Evolutionary conservation across 2,329 filamentous ascomycete genomes (phyloP), one percentile per base, ranked within the genome.

Genomic region (Fusarium miscanthi): DNA sequence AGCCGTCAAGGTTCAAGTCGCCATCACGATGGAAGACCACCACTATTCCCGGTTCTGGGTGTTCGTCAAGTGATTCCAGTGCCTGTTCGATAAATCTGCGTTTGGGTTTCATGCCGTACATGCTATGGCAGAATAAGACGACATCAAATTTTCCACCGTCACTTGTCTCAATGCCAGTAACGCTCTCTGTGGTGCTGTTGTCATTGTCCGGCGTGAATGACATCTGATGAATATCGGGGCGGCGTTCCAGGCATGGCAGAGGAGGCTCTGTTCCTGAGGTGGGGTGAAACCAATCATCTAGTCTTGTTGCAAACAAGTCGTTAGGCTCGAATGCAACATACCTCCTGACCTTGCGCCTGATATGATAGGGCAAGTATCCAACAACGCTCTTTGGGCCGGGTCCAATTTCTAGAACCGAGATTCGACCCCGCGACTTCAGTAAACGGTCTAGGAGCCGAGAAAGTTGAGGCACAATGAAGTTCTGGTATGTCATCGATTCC

Each of bases 91-190:
- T 85, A 69, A 82, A 84, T 8, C 12, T 78, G 31, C 68, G 74
- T 73, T 88, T 87, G 9, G 83, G 83, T 3, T 82, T 83, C 86
- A 91, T 87, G 67, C 87, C 87, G 70, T 91, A 90, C 85, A 91
- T 86, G 81, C 89, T 90, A 78, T 91, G 88, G 72, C 88, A 91
- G 79, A 91, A 89, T 12, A 91, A 75, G 27, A 91, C 76, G 46
- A 90, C 19, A 73, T 91, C 85, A 72, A 85, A 91, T 66, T 81
- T 84, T 33, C 82, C 77, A 46, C 54, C 37, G 59, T 78, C 69
- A 37, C 43, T 73, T 16, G 51, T 5, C 5, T 11, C 5, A 19
- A 51, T 5, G n/a, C 48, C 8, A 4, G n/a, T 76, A 61, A 63
- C 70, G 42, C 48, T 78, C 71, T 53, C 66, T 71, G 21, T 82